Conservation (phyloP, 23 red algal species). For the Gracilaria gracilis region DNA sequence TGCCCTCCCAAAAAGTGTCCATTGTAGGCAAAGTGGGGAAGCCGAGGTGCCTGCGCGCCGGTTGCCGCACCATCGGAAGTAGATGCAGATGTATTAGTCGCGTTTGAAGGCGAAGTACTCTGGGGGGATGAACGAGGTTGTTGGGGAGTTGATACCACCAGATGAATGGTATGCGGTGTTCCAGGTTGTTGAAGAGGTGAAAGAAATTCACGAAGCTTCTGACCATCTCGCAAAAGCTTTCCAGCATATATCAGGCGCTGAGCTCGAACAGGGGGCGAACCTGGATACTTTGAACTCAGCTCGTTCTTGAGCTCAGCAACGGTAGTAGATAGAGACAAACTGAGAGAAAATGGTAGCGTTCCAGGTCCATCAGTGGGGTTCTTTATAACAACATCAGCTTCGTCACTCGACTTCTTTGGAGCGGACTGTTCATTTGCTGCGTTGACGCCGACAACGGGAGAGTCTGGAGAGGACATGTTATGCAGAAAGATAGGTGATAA, state of each 20-base stretch:
- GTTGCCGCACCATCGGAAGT: neutral
- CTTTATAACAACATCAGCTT: slow-evolving; percentile 40
- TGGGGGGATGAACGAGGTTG: slow-evolving; percentile 7
- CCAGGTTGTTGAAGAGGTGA: slow-evolving; percentile 25
- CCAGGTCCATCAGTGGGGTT: slow-evolving; percentile 54
- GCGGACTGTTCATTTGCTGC: neutral
- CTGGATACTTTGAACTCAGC: slow-evolving; percentile 35
- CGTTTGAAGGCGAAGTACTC: neutral
- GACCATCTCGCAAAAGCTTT: slow-evolving; percentile 53
- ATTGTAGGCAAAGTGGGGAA: slow-evolving; percentile 34
- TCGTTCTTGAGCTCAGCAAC: slow-evolving; percentile 37
- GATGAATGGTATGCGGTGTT: slow-evolving; percentile 62
- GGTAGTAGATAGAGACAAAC: slow-evolving; percentile 12
- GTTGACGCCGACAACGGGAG: neutral
- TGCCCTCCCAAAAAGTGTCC: slow-evolving; percentile 30
- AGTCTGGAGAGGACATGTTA: slow-evolving; percentile 10
- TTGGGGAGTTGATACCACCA: slow-evolving; percentile 49
- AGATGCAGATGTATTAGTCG: neutral
- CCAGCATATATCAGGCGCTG: slow-evolving; percentile 75
- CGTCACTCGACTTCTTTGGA: neutral
- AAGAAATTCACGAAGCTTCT: slow-evolving; percentile 32
- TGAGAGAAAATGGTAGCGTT: slow-evolving; percentile 36
- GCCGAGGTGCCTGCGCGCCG: neutral
- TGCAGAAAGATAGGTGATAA: neutral
- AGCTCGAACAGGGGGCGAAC: slow-evolving; percentile 34